phyloP scores from a whole-genome alignment of 192 early-diverging fungal genomes.

The Paraglomus brasilianum region DNA sequence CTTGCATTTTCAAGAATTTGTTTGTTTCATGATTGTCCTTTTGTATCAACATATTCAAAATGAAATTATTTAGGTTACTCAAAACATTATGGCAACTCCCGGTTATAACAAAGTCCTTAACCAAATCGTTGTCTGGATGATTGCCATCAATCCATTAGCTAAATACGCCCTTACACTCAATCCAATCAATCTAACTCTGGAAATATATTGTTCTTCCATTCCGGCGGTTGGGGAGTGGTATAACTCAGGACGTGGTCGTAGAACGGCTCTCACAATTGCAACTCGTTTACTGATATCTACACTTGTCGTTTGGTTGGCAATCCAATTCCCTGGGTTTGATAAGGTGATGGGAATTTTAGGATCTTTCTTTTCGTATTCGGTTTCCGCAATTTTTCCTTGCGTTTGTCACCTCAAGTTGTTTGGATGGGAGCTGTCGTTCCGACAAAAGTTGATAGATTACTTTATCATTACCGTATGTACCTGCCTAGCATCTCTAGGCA shows the following conservation, averaged over 20 bases:
- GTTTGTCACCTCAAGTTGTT: constrained; percentile 48
- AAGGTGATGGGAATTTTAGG: constrained; percentile 64
- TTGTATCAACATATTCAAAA: not conserved
- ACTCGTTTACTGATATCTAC: constrained; percentile 39
- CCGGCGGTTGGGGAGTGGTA: constrained; percentile 31
- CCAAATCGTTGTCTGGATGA: constrained; percentile 55
- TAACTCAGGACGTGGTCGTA: constrained; percentile 32
- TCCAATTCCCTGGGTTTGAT: constrained; percentile 65
- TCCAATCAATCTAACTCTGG: constrained; percentile 54
- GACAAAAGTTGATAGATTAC: constrained; percentile 18
- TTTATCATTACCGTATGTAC: constrained; percentile 19
- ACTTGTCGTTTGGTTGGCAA: constrained; percentile 48
- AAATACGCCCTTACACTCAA: constrained; percentile 68
- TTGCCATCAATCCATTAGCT: constrained; percentile 68
- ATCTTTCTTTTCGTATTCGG: constrained; percentile 47
- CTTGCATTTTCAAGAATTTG: not conserved
- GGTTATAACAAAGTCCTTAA: constrained; percentile 52
- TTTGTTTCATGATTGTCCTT: not conserved
- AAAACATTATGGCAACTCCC: constrained; percentile 61
- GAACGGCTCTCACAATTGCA: constrained; percentile 28
- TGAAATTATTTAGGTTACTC: constrained; percentile 51
- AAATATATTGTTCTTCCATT: constrained; percentile 33
- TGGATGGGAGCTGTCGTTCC: constrained; percentile 21
- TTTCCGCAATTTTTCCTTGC: constrained; percentile 53
- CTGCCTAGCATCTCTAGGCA: constrained; percentile 28